Evolutionary conservation across 2,329 filamentous ascomycete species (phyloP).

Genomic region (Daldinia eschscholtzii): DNA sequence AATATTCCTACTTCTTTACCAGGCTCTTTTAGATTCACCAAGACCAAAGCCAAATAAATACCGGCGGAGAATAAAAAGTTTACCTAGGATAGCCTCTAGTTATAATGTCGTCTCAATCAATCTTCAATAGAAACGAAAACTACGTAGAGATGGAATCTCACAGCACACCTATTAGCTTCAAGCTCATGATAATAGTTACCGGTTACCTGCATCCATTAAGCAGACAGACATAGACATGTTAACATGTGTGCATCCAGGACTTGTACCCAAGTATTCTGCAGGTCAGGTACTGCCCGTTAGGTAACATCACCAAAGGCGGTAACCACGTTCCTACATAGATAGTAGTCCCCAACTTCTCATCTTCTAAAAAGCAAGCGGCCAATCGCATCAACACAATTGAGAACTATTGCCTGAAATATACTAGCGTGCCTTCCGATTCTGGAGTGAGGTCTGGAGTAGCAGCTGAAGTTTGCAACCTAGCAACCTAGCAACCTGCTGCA

Average conservation of each 20-base stretch:
- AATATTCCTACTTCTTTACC: neutral
- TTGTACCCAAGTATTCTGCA: neutral
- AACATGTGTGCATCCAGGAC: neutral
- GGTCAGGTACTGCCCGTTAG: neutral
- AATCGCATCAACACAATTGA: slow-evolving; percentile 21
- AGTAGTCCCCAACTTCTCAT: slow-evolving; percentile 16
- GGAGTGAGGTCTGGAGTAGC: slow-evolving; percentile 41
- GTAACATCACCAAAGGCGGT: slow-evolving; percentile 12
- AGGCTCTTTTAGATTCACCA: neutral
- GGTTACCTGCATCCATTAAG: neutral
- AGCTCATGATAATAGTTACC: neutral
- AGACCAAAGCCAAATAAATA: neutral
- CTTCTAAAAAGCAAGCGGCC: slow-evolving; percentile 29
- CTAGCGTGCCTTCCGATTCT: slow-evolving; percentile 31
- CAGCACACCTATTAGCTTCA: neutral
- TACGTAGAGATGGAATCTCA: neutral
- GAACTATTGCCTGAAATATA: slow-evolving; percentile 27
- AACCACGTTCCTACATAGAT: slow-evolving; percentile 15
- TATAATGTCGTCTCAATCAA: too few relatives aligned
- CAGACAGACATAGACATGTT: neutral
- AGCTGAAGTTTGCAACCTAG: slow-evolving; percentile 38
- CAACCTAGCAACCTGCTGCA: neutral
- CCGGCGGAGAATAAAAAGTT: neutral
- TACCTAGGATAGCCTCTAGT: neutral
- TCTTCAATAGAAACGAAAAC: neutral